Conservation (phyloP, 352 stramenopile species). For the Plasmopara halstedii region DNA sequence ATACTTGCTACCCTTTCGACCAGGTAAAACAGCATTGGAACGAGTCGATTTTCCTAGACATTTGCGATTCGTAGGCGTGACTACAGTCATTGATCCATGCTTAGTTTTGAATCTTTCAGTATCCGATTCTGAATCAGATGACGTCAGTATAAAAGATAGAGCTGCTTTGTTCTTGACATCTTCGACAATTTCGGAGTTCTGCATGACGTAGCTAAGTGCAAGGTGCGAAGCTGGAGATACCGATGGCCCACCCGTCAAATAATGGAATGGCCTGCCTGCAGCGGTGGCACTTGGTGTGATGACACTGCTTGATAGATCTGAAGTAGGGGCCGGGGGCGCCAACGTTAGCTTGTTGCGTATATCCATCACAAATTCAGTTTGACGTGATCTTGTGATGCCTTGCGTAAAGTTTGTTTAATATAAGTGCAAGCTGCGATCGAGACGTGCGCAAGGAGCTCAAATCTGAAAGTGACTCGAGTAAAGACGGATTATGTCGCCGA, state of each 20-base stretch:
- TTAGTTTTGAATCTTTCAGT: conserved; percentile 1
- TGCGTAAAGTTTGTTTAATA: too few relatives aligned
- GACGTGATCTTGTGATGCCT: conserved; percentile 20
- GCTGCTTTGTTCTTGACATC: conserved; percentile 20
- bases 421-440: too few relatives aligned
- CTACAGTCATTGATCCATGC: not conserved
- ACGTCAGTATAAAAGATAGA: conserved; percentile 29
- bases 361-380: conserved; percentile 21
- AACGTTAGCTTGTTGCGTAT: conserved; percentile 24
- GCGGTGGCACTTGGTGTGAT: conserved; percentile 10
- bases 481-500: too few relatives aligned
- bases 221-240: conserved; percentile 14
- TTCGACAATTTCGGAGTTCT: conserved; percentile 6
- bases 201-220: conserved; percentile 3
- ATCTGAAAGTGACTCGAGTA: too few relatives aligned
- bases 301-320: conserved; percentile 10
- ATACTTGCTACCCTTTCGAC: conserved; percentile 39
- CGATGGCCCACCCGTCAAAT: conserved; percentile 12
- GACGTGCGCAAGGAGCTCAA: too few relatives aligned
- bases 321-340: conserved; percentile 10
- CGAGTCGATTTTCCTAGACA: conserved; percentile 1
- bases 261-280: too few relatives aligned
- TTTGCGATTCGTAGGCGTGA: conserved; percentile 10
- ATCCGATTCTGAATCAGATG: conserved; percentile 22
- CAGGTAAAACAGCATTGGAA: conserved; percentile 1